Conservation (phyloP, 148 eudicot species). For the Camellia granthamiana region DNA sequence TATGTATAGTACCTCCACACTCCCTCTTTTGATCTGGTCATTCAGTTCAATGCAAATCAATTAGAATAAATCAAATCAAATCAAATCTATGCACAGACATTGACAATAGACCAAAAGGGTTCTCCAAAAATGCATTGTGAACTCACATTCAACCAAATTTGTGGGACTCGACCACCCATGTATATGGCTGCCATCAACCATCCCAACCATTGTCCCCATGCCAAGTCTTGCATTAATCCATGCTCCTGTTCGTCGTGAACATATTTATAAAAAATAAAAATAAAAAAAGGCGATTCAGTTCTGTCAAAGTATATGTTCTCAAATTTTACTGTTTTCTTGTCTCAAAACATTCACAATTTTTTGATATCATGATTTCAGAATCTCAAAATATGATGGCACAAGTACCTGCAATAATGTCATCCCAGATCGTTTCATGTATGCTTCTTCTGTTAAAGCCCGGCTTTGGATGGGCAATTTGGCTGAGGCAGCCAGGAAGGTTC, state of each 20-base stretch:
- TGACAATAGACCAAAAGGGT: not conserved
- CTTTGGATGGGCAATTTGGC: slow-evolving; percentile 32
- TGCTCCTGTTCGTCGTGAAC: slow-evolving; percentile 20
- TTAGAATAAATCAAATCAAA: not conserved
- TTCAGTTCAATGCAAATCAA: not conserved
- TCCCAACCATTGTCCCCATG: slow-evolving; percentile 47
- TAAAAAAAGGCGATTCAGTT: no score
- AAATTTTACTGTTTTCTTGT: no score
- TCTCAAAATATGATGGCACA: no score
- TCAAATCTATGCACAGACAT: not conserved
- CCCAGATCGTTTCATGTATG: slow-evolving; percentile 29
- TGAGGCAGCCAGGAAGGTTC: slow-evolving; percentile 41
- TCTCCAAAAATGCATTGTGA: not conserved
- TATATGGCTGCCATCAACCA: slow-evolving; percentile 66
- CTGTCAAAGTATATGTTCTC: no score
- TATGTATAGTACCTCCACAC: slow-evolving; percentile 39
- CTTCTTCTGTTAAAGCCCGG: slow-evolving; percentile 32
- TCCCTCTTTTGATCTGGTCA: slow-evolving; percentile 52
- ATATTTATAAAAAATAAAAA: no score
- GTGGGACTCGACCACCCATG: slow-evolving; percentile 62
- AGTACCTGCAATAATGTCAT: slow-evolving; percentile 34
- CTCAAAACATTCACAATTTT: no score
- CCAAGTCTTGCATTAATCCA: slow-evolving; percentile 23
- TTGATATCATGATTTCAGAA: no score
- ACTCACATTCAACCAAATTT: slow-evolving; percentile 52